Conservation (phyloP, 768 basidiomycete species). For the Amanita subjunquillea region DNA sequence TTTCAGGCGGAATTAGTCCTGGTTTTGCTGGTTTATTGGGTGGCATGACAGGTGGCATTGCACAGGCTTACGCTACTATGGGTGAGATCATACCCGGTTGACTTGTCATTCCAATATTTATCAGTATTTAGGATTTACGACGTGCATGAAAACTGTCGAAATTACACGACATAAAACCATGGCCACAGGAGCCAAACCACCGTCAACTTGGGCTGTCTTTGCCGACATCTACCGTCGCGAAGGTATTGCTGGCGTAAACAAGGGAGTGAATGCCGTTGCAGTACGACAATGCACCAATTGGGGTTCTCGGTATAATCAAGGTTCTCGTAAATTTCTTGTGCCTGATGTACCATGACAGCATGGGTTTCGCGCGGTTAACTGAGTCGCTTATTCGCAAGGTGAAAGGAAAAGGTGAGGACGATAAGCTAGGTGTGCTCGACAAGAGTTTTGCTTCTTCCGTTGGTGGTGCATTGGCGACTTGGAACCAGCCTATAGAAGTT, state of each 20-base stretch:
- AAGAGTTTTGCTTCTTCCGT: slow-evolving; percentile 84
- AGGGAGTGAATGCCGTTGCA: slow-evolving; percentile 95
- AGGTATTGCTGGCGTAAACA: slow-evolving; percentile 94
- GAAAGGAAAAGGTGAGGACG: slow-evolving; percentile 70
- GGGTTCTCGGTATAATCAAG: slow-evolving; percentile 65
- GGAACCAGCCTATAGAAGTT: slow-evolving; percentile 99
- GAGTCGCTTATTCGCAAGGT: slow-evolving; percentile 70
- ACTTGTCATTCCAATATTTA: background rate
- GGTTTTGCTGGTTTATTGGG: slow-evolving; percentile 84
- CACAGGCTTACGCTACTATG: slow-evolving; percentile 99
- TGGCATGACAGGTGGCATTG: slow-evolving; percentile 95
- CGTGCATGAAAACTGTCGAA: slow-evolving; percentile 99
- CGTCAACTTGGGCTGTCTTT: slow-evolving; percentile 91
- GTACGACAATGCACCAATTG: slow-evolving; percentile 90
- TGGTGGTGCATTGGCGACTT: slow-evolving; percentile 92
- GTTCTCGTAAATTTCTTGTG: background rate
- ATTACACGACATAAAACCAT: slow-evolving; percentile 94
- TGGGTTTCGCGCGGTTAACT: slow-evolving; percentile 93
- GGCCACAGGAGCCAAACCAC: slow-evolving; percentile 73
- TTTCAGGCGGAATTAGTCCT: slow-evolving; percentile 62
- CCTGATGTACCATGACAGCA: slow-evolving; percentile 32
- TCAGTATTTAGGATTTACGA: slow-evolving; percentile 72
- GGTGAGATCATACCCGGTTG: slow-evolving; percentile 45
- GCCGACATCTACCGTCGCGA: slow-evolving; percentile 90
- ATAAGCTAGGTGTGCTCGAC: slow-evolving; percentile 66